Conservation (phyloP, 2,329 filamentous ascomycete species). For the Sarocladiaceae sp. region DNA sequence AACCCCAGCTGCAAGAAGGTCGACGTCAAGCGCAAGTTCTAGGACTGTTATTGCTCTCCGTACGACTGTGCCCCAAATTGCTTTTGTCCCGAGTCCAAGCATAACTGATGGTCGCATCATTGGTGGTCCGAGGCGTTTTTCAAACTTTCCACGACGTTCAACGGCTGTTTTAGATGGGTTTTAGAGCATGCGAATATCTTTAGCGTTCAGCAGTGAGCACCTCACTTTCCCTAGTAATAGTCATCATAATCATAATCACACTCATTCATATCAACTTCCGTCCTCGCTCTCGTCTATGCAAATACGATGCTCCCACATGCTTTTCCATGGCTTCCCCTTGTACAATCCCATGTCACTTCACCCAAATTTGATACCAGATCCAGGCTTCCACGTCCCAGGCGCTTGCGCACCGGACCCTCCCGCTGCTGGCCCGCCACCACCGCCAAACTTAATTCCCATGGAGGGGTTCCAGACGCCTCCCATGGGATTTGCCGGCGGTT, state of each 20-base stretch:
- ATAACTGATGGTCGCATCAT: too few species aligned
- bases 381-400: conserved; percentile 55
- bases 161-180: too few species aligned
- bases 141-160: too few species aligned
- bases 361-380: conserved; percentile 53
- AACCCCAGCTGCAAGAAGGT: conserved; percentile 20
- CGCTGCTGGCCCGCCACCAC: conserved; percentile 16
- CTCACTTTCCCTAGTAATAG: background rate
- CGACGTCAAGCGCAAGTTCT: conserved; percentile 17
- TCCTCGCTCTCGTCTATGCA: background rate
- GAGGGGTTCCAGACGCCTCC: conserved; percentile 68
- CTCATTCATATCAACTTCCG: background rate
- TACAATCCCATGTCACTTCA: conserved; percentile 20
- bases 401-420: conserved; percentile 19
- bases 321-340: too few species aligned
- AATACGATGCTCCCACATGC: too few species aligned
- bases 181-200: background rate
- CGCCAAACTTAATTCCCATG: conserved; percentile 71
- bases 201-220: background rate
- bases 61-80: background rate
- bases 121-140: too few species aligned
- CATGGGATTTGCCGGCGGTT: conserved; percentile 34
- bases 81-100: too few species aligned
- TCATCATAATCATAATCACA: background rate
- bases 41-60: background rate